These are phyloP conservation scores for Penicillium goetzii DNA, from an alignment of 495 filamentous ascomycete species.

Conservation along the genomic window DNA sequence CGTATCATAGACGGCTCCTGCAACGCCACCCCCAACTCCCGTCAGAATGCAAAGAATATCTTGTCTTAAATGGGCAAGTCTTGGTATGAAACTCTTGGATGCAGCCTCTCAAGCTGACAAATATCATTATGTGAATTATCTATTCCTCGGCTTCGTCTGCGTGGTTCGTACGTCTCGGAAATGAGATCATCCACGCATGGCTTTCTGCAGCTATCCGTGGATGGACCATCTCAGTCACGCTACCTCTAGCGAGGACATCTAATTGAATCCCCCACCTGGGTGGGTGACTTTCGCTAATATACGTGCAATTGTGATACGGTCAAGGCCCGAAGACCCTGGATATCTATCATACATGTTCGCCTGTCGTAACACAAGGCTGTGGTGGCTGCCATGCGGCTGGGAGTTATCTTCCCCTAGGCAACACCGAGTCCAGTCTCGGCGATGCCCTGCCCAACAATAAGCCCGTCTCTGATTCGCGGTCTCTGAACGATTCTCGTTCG, in stretches of 20 bases:
- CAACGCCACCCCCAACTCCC: neutral
- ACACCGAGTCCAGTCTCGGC: constrained; percentile 19
- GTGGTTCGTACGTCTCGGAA: constrained; percentile 17
- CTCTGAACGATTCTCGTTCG: constrained; percentile 8
- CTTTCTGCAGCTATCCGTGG: constrained; percentile 33
- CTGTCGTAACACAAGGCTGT: constrained; percentile 24
- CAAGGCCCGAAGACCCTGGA: neutral
- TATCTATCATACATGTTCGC: neutral
- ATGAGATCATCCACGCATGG: constrained; percentile 30
- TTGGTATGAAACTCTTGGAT: constrained; percentile 10
- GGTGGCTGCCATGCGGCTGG: constrained; percentile 35
- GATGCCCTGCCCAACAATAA: constrained; percentile 16
- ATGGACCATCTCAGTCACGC: constrained; percentile 22
- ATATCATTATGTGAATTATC: neutral
- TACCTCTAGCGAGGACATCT: neutral
- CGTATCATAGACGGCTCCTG: neutral
- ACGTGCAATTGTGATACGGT: neutral
- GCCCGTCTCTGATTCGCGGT: constrained; percentile 21
- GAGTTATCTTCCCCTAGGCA: constrained; percentile 26
- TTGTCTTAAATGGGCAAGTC: constrained; percentile 5
- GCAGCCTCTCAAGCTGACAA: constrained; percentile 16
- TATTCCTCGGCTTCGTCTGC: neutral
- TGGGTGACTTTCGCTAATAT: neutral
- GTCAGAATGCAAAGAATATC: constrained; percentile 24
- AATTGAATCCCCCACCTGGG: neutral